Evolutionary conservation across 108 stramenopile species (phyloP).

Genomic region (Conticribra weissflogii): DNA sequence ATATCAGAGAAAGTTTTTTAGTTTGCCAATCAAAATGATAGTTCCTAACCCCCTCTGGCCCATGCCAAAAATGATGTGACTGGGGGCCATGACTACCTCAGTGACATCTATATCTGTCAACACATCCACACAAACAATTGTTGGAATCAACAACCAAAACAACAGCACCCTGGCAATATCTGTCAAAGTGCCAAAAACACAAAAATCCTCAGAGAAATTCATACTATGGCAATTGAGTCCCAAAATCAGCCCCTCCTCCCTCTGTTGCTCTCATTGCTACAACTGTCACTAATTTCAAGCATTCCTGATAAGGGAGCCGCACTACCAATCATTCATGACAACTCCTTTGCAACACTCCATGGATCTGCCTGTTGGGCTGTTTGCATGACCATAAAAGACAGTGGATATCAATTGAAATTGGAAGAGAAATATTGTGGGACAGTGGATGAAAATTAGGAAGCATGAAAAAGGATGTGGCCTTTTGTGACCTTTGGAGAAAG

Average conservation of each 20-base stretch:
- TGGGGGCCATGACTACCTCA: too few relatives aligned
- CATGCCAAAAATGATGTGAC: constrained; percentile 10
- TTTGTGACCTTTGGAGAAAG: constrained; percentile 74
- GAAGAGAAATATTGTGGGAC: constrained; percentile 69
- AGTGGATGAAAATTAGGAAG: constrained; percentile 65
- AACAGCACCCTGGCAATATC: constrained; percentile 22
- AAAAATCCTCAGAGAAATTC: constrained; percentile 30
- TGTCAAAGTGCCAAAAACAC: constrained; percentile 38
- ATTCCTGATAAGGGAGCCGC: not conserved
- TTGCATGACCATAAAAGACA: constrained; percentile 56
- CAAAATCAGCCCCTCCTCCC: constrained; percentile 8
- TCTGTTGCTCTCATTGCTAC: constrained; percentile 14
- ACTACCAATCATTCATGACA: constrained; percentile 7
- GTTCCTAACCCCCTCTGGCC: constrained; percentile 15
- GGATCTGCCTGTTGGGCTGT: constrained; percentile 48
- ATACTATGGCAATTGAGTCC: too few relatives aligned
- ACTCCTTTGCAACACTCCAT: constrained; percentile 38
- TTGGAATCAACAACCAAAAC: not conserved
- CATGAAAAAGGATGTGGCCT: constrained; percentile 67
- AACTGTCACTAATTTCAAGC: not conserved
- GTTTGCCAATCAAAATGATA: constrained; percentile 23
- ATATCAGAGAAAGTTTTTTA: constrained; percentile 26
- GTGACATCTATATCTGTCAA: not conserved
- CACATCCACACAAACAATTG: not conserved
- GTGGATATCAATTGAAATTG: constrained; percentile 66